These are phyloP conservation scores for Murraya koenigii DNA, from an alignment of 345 rosid species.

Conservation along the genomic window DNA sequence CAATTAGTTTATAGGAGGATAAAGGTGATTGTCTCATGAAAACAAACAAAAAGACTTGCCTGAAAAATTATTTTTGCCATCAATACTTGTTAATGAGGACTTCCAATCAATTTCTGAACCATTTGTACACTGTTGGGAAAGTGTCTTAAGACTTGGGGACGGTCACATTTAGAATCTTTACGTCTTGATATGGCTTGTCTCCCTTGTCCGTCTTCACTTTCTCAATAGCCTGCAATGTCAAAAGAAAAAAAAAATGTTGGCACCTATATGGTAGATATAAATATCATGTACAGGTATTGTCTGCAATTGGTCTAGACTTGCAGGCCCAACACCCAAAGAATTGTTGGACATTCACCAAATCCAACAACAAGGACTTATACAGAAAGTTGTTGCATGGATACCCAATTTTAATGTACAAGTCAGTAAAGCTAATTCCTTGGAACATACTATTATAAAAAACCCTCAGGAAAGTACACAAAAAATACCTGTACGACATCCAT, in stretches of 20 bases:
- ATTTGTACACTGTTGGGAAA: not conserved
- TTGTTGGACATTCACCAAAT: not conserved
- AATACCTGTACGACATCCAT: conserved; percentile 98
- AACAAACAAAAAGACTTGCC: conserved; percentile 4
- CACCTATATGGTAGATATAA: no score
- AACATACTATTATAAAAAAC: not conserved
- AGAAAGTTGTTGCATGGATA: not conserved
- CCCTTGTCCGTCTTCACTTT: conserved; percentile 91
- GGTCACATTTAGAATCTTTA: conserved; percentile 80
- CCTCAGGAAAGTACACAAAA: not conserved
- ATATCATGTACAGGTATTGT: not conserved
- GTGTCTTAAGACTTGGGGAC: conserved; percentile 65
- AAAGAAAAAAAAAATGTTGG: not conserved
- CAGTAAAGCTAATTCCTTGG: not conserved
- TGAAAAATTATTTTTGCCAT: not conserved
- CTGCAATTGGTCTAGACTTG: not conserved
- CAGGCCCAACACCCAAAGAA: not conserved
- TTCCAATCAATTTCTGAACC: not conserved
- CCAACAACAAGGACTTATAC: not conserved
- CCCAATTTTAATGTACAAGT: not conserved
- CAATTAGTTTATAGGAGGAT: not conserved
- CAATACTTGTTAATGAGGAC: conserved; percentile 3
- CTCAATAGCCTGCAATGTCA: conserved; percentile 66
- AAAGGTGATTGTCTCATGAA: not conserved
- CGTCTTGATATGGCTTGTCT: conserved; percentile 88